phyloP scores from a whole-genome alignment of 1,139 yeast species.

The Yamadazyma friedrichii region DNA sequence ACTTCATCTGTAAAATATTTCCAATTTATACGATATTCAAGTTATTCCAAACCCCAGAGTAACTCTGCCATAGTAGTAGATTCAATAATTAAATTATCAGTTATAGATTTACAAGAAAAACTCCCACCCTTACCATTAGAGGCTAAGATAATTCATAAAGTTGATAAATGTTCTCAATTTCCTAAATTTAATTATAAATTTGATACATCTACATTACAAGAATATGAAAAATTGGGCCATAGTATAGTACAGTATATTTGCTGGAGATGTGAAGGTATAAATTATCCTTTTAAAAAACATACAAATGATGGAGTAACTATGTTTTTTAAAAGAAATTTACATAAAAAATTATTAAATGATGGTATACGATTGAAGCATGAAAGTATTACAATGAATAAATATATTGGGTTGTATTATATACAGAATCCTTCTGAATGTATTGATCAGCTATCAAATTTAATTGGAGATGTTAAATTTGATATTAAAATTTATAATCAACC shows the following conservation, averaged over 20 bases:
- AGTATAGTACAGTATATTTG: neutral
- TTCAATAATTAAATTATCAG: conserved; percentile 1
- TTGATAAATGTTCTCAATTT: neutral
- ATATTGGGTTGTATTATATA: conserved; percentile 1
- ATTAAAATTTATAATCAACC: neutral
- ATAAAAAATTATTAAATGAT: neutral
- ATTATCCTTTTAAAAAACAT: neutral
- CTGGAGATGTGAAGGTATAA: conserved; percentile 1
- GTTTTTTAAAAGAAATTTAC: neutral
- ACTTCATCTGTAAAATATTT: neutral
- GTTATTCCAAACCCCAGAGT: neutral
- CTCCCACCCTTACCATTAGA: neutral
- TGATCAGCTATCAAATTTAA: neutral
- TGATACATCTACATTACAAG: neutral
- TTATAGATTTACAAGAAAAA: neutral
- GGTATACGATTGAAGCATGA: neutral
- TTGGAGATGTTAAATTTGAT: conserved; percentile 3
- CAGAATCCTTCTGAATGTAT: conserved; percentile 1
- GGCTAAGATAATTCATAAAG: too few relatives aligned
- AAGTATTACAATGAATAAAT: neutral
- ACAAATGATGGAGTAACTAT: neutral
- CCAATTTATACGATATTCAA: conserved; percentile 2
- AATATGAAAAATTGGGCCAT: neutral
- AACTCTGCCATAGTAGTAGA: conserved; percentile 4
- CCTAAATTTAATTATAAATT: neutral